Conservation (phyloP, 1,139 yeast species). For the Geotrichum europaeum region DNA sequence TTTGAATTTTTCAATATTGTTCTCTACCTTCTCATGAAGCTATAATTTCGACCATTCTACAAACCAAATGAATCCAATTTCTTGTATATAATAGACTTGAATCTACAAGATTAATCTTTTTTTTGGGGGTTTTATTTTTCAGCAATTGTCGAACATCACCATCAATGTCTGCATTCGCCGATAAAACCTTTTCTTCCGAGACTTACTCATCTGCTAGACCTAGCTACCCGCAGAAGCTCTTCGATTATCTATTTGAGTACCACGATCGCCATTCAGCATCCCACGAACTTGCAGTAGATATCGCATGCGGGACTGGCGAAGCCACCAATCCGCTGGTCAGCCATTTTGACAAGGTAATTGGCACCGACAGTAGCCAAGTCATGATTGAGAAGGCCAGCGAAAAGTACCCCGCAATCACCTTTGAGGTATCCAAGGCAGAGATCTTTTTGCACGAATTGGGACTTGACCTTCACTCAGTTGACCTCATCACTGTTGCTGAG, state of each 20-base stretch:
- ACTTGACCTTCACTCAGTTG: conserved; percentile 37
- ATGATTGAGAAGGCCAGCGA: conserved; percentile 53
- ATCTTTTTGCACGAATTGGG: background rate
- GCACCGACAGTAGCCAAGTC: conserved; percentile 58
- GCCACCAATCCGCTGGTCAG: conserved; percentile 53
- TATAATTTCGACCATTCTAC: too few species aligned
- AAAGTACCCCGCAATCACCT: conserved; percentile 16
- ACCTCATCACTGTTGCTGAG: conserved; percentile 67
- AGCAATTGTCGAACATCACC: background rate
- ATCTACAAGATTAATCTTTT: background rate
- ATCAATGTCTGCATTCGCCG: conserved; percentile 57
- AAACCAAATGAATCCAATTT: too few species aligned
- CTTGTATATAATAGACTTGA: too few species aligned
- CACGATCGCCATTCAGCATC: conserved; percentile 25
- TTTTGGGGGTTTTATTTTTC: background rate
- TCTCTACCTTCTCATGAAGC: too few species aligned
- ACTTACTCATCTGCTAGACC: conserved; percentile 63
- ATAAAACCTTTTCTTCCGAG: conserved; percentile 50
- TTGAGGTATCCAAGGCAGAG: conserved; percentile 10
- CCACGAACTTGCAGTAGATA: conserved; percentile 48
- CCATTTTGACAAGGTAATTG: conserved; percentile 45
- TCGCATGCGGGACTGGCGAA: conserved; percentile 85
- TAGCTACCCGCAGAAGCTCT: conserved; percentile 53
- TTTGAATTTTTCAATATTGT: too few species aligned
- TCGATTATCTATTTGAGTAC: conserved; percentile 40